These are phyloP conservation scores for Chrysanthemum lavandulifolium DNA, from an alignment of 129 eudicot species.

Conservation along the genomic window DNA sequence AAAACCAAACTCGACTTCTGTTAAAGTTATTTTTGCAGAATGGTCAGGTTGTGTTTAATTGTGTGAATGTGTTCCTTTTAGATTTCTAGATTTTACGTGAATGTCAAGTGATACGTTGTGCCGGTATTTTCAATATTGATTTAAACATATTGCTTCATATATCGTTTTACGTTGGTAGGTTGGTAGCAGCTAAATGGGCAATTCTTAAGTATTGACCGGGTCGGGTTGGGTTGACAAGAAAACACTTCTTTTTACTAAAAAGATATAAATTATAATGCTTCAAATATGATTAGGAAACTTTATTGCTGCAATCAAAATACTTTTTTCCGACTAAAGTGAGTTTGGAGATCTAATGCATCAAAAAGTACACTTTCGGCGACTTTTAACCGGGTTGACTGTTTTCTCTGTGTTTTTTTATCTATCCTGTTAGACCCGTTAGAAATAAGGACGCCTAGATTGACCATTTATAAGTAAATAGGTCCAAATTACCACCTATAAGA, in stretches of 20 bases:
- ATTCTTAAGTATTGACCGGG: too few species aligned
- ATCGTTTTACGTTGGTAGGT: too few species aligned
- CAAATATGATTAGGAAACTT: too few species aligned
- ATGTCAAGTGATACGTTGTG: too few species aligned
- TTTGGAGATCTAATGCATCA: neutral
- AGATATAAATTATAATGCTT: too few species aligned
- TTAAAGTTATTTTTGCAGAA: conserved; percentile 67
- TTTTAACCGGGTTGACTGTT: neutral
- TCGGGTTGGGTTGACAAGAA: too few species aligned
- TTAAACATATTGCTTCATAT: too few species aligned
- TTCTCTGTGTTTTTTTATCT: neutral
- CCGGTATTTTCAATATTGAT: too few species aligned
- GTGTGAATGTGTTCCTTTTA: neutral
- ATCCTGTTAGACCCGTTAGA: neutral
- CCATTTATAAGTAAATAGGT: conserved; percentile 5
- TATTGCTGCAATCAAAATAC: neutral
- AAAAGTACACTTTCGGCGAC: neutral
- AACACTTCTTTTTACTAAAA: too few species aligned
- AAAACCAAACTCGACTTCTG: conserved; percentile 89
- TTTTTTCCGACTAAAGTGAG: neutral
- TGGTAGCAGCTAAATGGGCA: too few species aligned
- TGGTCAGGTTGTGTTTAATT: conserved; percentile 66
- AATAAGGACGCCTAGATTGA: neutral
- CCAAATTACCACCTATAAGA: too few species aligned
- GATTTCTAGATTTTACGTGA: too few species aligned